Conservation (phyloP, 2,329 filamentous ascomycete genomes). For the Talaromyces atroroseus region DNA sequence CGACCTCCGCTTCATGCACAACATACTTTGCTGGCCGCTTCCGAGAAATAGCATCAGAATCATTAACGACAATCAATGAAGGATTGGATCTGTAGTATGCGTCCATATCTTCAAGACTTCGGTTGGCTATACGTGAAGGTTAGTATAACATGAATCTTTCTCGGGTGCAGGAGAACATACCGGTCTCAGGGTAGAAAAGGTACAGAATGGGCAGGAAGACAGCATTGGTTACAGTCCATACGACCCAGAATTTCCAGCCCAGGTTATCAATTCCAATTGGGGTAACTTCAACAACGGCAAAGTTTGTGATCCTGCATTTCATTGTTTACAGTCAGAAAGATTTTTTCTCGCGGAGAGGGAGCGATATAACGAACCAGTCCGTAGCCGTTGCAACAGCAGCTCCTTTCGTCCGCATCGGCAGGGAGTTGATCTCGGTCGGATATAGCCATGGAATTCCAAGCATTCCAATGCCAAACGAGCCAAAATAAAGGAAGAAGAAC, state of each 20-base stretch:
- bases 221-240: conserved; percentile 20
- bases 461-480: conserved; percentile 44
- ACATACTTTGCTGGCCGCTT: conserved; percentile 44
- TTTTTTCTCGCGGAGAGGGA: background rate
- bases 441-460: conserved; percentile 36
- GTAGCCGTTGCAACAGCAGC: conserved; percentile 14
- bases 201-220: conserved; percentile 18
- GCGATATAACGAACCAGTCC: conserved; percentile 17
- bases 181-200: conserved; percentile 19
- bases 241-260: conserved; percentile 19
- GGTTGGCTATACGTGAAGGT: background rate
- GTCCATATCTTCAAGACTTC: conserved; percentile 25
- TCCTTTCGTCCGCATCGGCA: conserved; percentile 16
- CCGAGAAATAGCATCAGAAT: conserved; percentile 42
- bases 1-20: background rate
- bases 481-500: conserved; percentile 49
- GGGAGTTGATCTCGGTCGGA: conserved; percentile 18
- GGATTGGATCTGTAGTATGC: conserved; percentile 29
- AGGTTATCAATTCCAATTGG: conserved; percentile 19
- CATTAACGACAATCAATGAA: conserved; percentile 41
- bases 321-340: conserved; percentile 6
- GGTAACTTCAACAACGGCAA: conserved; percentile 16
- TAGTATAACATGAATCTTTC: no score
- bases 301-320: conserved; percentile 15
- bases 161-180: no score